These are phyloP conservation scores for Helichrysum umbraculigerum DNA, from an alignment of 129 eudicot species.

Conservation along the genomic window DNA sequence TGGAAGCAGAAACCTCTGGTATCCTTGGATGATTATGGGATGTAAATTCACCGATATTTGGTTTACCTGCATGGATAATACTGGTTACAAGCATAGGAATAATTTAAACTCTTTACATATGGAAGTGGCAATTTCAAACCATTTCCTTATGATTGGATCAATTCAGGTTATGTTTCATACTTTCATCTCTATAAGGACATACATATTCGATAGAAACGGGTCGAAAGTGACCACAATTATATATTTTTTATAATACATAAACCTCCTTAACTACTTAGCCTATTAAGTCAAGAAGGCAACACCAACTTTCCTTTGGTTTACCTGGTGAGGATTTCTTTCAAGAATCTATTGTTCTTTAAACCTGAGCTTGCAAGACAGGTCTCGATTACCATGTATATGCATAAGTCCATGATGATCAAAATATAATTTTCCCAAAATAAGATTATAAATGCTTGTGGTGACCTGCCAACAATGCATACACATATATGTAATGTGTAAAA, in stretches of 20 bases:
- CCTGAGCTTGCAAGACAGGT: conserved; percentile 53
- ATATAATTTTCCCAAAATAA: conserved; percentile 54
- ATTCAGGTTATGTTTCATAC: background rate
- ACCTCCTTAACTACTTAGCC: no score
- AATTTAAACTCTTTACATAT: background rate
- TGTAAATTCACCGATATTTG: conserved; percentile 39
- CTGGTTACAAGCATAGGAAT: background rate
- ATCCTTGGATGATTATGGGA: conserved; percentile 47
- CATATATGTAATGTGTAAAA: background rate
- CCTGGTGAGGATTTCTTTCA: conserved; percentile 58
- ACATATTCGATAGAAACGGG: background rate
- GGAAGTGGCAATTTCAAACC: no score
- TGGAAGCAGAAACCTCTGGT: conserved; percentile 52
- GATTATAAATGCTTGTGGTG: conserved; percentile 58
- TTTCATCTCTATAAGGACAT: background rate
- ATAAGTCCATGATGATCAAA: conserved; percentile 66
- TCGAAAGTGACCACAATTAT: background rate
- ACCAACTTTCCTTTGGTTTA: conserved; percentile 15
- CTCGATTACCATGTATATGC: conserved; percentile 45
- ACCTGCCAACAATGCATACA: conserved; percentile 36
- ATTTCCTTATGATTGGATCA: no score
- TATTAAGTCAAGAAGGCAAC: background rate
- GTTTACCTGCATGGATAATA: conserved; percentile 50
- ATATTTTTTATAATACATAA: background rate
- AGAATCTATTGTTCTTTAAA: conserved; percentile 56